Percentiles rank a stretch among this genome's conserved stretches.
Conservation (phyloP, 2,329 filamentous ascomycete species). For the Fusarium sp. region DNA sequence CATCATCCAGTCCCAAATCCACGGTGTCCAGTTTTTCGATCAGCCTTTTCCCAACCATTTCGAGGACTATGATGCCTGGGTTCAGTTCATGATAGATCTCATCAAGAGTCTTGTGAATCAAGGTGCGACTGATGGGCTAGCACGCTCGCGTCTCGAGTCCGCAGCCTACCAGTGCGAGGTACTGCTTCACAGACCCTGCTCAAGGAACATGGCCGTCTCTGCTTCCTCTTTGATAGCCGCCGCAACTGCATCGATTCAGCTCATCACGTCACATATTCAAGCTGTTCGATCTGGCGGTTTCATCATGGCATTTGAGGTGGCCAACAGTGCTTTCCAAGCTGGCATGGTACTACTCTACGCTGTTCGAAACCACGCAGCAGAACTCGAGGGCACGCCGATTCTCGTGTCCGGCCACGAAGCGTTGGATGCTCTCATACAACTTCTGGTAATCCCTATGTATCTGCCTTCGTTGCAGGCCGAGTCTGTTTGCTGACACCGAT, state of each 20-base stretch:
- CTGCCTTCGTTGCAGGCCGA: background rate
- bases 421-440: background rate
- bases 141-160: background rate
- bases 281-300: background rate
- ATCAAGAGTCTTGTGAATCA: background rate
- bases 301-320: background rate
- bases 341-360: background rate
- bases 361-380: background rate
- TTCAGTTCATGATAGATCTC: conserved; percentile 2
- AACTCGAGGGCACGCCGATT: background rate
- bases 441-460: background rate
- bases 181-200: conserved; percentile 24
- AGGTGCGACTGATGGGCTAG: background rate
- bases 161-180: conserved; percentile 21
- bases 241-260: background rate
- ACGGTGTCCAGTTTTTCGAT: background rate
- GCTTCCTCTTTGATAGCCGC: conserved; percentile 10
- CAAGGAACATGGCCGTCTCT: conserved; percentile 23
- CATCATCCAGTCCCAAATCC: background rate
- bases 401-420: background rate
- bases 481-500: background rate
- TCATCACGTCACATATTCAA: background rate
- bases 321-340: background rate
- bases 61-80: background rate
- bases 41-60: background rate